These are phyloP conservation scores for Tricholomella constricta DNA, from an alignment of 768 basidiomycete species.

Conservation along the genomic window DNA sequence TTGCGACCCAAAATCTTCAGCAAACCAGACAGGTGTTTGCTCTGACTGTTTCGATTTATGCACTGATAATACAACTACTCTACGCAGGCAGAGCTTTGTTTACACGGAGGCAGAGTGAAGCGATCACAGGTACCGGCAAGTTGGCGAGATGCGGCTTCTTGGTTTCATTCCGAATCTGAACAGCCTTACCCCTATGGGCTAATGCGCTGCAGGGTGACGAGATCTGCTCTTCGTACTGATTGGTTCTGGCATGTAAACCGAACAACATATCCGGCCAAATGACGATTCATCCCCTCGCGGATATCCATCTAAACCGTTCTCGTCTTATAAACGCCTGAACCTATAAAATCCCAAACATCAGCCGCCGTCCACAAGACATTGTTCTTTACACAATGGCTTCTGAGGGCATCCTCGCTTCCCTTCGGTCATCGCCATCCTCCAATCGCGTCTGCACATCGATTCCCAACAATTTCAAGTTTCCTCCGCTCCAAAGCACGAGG, in stretches of 20 bases:
- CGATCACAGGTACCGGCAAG: constrained; percentile 28
- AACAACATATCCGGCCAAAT: constrained; percentile 33
- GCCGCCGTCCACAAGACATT: constrained; percentile 16
- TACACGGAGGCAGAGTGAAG: constrained; percentile 1
- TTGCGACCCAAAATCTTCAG: not conserved
- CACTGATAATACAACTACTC: not conserved
- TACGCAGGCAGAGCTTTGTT: not conserved
- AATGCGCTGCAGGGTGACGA: constrained; percentile 32
- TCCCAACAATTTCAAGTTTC: constrained; percentile 25
- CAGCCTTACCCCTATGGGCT: constrained; percentile 36
- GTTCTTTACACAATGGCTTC: constrained; percentile 18
- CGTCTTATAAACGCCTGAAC: constrained; percentile 23
- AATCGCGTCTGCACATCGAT: constrained; percentile 10
- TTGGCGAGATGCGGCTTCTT: constrained; percentile 23
- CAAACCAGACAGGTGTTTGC: not conserved
- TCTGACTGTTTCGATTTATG: not conserved
- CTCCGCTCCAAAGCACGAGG: constrained; percentile 33
- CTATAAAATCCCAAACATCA: constrained; percentile 33
- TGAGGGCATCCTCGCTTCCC: constrained; percentile 14
- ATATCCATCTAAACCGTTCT: constrained; percentile 27
- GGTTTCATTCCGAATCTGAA: constrained; percentile 30
- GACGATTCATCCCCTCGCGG: constrained; percentile 26
- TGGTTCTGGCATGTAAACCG: constrained; percentile 30
- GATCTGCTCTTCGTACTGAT: constrained; percentile 30
- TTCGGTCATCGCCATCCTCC: constrained; percentile 13